phyloP scores from a whole-genome alignment of 805 yeast genomes.

The Schizosaccharomyces lindneri region DNA sequence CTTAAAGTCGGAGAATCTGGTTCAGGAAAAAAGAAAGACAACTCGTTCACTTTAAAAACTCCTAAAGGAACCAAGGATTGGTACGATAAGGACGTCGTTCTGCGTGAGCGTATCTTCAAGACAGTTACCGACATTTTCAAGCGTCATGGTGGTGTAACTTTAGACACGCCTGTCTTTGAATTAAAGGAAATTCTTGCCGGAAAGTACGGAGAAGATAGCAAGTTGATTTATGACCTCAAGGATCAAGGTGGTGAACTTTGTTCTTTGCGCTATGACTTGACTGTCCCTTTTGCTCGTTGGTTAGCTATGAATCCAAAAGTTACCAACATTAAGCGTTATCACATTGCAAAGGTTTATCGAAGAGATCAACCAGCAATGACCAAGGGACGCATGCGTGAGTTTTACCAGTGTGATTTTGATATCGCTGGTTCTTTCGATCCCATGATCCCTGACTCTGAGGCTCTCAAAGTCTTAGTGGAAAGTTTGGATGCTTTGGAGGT shows the following conservation, averaged over 20 bases:
- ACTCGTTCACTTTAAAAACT: slow-evolving; percentile 53
- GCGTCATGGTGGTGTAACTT: slow-evolving; percentile 93
- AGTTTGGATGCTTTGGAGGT: slow-evolving; percentile 70
- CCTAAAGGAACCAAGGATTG: slow-evolving; percentile 82
- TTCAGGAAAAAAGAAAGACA: not conserved
- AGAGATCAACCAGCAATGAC: slow-evolving; percentile 99
- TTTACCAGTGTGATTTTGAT: slow-evolving; percentile 96
- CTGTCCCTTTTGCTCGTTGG: slow-evolving; percentile 94
- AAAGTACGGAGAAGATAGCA: slow-evolving; percentile 95
- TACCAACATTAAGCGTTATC: slow-evolving; percentile 74
- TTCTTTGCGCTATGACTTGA: slow-evolving; percentile 81
- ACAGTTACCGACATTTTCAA: slow-evolving; percentile 54
- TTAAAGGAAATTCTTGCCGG: slow-evolving; percentile 86
- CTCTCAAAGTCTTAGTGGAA: slow-evolving; percentile 55
- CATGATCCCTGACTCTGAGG: slow-evolving; percentile 93
- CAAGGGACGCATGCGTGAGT: slow-evolving; percentile 98
- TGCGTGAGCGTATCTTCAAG: slow-evolving; percentile 66
- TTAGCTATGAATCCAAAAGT: slow-evolving; percentile 80
- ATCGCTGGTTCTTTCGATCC: slow-evolving; percentile 78
- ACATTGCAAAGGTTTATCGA: slow-evolving; percentile 93
- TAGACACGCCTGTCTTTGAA: slow-evolving; percentile 96
- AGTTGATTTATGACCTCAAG: slow-evolving; percentile 79
- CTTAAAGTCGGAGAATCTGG: not conserved
- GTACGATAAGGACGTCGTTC: slow-evolving; percentile 94
- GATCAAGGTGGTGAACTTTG: slow-evolving; percentile 98